Base-by-base conservation (phyloP, 1,284 basidiomycete genomes). In the Leccinum insolens region DNA sequence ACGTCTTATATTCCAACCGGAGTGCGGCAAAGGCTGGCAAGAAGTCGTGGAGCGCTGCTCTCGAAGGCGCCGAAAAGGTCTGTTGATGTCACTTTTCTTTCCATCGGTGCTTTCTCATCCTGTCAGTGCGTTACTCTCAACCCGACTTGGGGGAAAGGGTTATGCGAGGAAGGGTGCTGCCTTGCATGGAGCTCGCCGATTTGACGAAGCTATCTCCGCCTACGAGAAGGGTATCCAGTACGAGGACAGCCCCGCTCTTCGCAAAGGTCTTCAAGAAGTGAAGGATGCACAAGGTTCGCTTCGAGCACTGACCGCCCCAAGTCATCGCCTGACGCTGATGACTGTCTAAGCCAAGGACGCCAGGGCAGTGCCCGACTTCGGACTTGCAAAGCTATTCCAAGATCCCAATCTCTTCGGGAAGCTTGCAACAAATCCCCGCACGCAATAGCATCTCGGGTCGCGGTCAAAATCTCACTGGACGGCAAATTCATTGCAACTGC, bases 111-210 rank as follows among this genome's bases (percentile, higher is more conserved):
- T 49, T 58, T 65, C 67, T 65, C 46, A 66, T 57, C 59, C 41
- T 37, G 5, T 14, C 39, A 93, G 89, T 92, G 90, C 69, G 88
- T 98, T 78, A 86, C 88, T 76, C 82, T 93, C 70, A 94, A 93
- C 75, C 89, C 95, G 4, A 83, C 86, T 4, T 99, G 96, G 91
- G 85, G 92, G 31, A 57, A 99, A 99, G 80, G 96, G 96, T 3
- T 96, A 93, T 81, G 92, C 92, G 22, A 89, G 96, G 67, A 97
- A 97, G 77, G 96, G 96, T 65, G 95, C 95, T 46, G 96, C 96
- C 20, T 82, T 98, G 61, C 96, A 98, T 76, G 96, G 96, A 44
- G 84, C 89, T 49, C 85, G 86, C 69, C 84, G 85, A 78, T 97
- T 89, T 77, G 91, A 91, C 68, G 95, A 96, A 17, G 95, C 96